Percentiles rank a stretch among this genome's conserved stretches.
Conservation (phyloP, 2,329 filamentous ascomycete species). For the Fusarium denticulatum region DNA sequence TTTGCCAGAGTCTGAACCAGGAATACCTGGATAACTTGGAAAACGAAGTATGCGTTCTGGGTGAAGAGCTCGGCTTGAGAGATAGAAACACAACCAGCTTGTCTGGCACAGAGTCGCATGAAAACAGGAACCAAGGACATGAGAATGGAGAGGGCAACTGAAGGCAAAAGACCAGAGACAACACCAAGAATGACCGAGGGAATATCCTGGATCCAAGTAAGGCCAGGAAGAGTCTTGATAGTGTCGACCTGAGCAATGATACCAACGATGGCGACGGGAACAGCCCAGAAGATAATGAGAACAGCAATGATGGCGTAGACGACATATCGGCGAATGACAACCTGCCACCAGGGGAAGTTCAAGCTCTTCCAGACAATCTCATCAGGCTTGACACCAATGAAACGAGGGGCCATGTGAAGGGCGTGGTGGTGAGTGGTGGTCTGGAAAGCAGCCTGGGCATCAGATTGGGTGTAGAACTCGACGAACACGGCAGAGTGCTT, state of each 20-base stretch:
- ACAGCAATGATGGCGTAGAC: conserved; percentile 74
- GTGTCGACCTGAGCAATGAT: conserved; percentile 84
- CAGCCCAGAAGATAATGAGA: conserved; percentile 86
- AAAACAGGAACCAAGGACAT: conserved; percentile 81
- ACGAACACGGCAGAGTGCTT: conserved; percentile 85
- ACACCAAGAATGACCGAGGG: conserved; percentile 77
- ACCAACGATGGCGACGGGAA: conserved; percentile 81
- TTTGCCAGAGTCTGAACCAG: conserved; percentile 85
- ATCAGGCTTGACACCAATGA: conserved; percentile 80
- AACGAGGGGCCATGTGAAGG: conserved; percentile 85
- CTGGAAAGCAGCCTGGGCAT: conserved; percentile 88
- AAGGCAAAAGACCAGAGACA: conserved; percentile 84
- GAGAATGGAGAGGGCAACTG: conserved; percentile 79
- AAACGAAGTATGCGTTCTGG: conserved; percentile 91
- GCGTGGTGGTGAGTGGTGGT: conserved; percentile 82
- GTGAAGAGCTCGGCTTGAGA: conserved; percentile 87
- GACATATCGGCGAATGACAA: conserved; percentile 73
- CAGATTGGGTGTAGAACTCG: conserved; percentile 83
- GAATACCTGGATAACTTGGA: conserved; percentile 95
- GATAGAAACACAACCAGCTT: conserved; percentile 80
- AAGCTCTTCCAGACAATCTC: conserved; percentile 92
- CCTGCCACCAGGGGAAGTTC: conserved; percentile 74
- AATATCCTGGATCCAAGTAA: conserved; percentile 77
- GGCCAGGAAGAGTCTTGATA: conserved; percentile 72
- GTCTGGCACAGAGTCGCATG: conserved; percentile 75